phyloP scores from a whole-genome alignment of 2,329 filamentous ascomycete species.

The Talaromyces funiculosus region DNA sequence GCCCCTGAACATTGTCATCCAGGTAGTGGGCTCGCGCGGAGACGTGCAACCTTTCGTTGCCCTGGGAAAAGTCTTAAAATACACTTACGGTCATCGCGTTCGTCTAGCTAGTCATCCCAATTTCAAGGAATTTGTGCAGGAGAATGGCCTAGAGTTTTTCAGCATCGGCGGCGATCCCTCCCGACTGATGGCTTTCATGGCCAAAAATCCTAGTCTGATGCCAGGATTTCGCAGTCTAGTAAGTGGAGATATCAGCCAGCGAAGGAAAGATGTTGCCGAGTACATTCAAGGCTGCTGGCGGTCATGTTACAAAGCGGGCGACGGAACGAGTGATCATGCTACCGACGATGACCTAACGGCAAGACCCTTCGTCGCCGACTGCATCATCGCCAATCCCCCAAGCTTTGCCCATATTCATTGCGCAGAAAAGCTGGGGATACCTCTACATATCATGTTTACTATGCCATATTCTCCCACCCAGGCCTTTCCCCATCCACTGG shows the following conservation, averaged over 20 bases:
- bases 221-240: conserved; percentile 15
- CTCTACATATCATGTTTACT: conserved; percentile 49
- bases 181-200: conserved; percentile 49
- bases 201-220: conserved; percentile 44
- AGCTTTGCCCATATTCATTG: conserved; percentile 51
- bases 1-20: conserved; percentile 53
- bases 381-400: conserved; percentile 52
- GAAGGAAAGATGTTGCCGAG: conserved; percentile 5
- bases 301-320: conserved; percentile 9
- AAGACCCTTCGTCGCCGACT: conserved; percentile 48
- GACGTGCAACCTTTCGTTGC: conserved; percentile 54
- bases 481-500: conserved; percentile 46
- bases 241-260: background rate
- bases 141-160: conserved; percentile 51
- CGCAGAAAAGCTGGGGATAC: conserved; percentile 46
- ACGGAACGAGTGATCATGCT: background rate
- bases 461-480: conserved; percentile 43
- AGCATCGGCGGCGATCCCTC: conserved; percentile 54
- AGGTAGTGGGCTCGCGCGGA: conserved; percentile 41
- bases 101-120: conserved; percentile 46
- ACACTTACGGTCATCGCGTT: conserved; percentile 54
- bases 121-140: background rate
- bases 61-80: conserved; percentile 47
- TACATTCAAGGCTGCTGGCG: conserved; percentile 9
- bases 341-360: conserved; percentile 18